These are phyloP conservation scores for Breviolum minutum DNA, from an alignment of 73 alveolate species.

Conservation along the genomic window DNA sequence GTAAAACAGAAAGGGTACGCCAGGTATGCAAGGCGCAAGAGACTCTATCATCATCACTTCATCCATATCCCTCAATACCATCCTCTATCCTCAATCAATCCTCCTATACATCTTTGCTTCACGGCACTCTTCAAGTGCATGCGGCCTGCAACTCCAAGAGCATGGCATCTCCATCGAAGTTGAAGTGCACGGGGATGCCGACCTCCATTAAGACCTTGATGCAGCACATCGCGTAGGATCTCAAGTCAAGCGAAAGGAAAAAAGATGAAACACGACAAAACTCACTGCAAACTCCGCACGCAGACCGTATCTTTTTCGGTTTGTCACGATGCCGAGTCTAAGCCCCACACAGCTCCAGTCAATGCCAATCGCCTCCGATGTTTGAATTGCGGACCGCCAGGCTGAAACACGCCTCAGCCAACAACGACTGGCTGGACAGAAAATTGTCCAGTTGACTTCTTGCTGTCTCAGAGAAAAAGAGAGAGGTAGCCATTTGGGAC, in stretches of 20 bases:
- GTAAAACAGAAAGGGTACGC: no score
- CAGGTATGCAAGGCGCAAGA: background rate
- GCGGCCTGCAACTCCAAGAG: constrained; percentile 76
- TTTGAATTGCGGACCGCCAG: constrained; percentile 89
- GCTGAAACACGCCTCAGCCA: constrained; percentile 78
- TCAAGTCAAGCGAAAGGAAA: background rate
- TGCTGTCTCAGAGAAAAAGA: no score
- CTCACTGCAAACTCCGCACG: background rate
- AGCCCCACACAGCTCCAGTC: constrained; percentile 53
- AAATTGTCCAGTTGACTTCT: no score
- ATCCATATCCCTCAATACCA: background rate
- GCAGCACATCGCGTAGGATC: no score
- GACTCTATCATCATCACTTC: no score
- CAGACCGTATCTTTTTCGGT: no score
- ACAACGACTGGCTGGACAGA: no score
- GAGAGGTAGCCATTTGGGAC: background rate
- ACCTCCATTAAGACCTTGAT: constrained; percentile 66
- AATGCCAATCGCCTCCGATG: constrained; percentile 86
- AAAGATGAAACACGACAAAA: background rate
- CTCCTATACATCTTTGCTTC: background rate
- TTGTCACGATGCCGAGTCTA: background rate
- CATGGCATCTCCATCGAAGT: constrained; percentile 90
- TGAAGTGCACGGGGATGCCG: constrained; percentile 88
- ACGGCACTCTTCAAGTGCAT: background rate
- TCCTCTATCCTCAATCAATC: no score